Base-by-base conservation (phyloP, 176 grass and related monocot species). In the Ampelocalamus luodianensis region DNA sequence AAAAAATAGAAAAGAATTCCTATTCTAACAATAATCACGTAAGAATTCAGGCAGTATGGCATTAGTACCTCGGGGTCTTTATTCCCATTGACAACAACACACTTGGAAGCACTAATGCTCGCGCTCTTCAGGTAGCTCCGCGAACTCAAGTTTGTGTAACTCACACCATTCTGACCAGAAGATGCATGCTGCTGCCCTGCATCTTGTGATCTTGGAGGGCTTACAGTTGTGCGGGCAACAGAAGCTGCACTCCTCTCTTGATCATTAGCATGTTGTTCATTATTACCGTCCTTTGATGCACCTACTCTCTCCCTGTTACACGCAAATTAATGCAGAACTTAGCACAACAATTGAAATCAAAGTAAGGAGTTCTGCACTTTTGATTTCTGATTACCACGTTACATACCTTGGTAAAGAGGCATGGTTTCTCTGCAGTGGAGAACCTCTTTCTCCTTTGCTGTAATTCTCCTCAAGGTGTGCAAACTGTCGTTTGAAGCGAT, bases 401-500 rank as follows among this genome's bases (percentile, higher is more conserved):
- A 66, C 76, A 5, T 91, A 96, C 96, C 96, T 99, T 61, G 96
- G 96, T 82, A 99, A 80, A 82, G 96, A 99, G 60, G 96, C 96
- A 84, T 99, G 91, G 26, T 96, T 87, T 80, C 93, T 90, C 68
- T 94, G 96, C 59, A 99, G 88, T 40, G 96, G 96, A 70, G 90
- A 93, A 78, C 93, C 93, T 91, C 91, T 90, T 92, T 96, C 91
- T 58, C 96, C 96, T 79, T 92, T 99, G 74, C 93, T 92, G 76
- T 96, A 96, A 83, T 98, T 89, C 90, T 96, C 96, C 86, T 99
- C 96, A 29, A 99, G 96, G 86, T 99, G 91, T 3, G 96, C 96
- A 92, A 99, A 99, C 54, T 99, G 96, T 24, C 90, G 82, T 74
- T 99, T 99, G 78, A 99, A 99, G 61, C 96, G 93, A 76, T 99